A percentile compares a stretch with the other conserved stretches of the same genome.
phyloP scores from a whole-genome alignment of 2,329 filamentous ascomycete genomes.

The Monosporascus sp. region DNA sequence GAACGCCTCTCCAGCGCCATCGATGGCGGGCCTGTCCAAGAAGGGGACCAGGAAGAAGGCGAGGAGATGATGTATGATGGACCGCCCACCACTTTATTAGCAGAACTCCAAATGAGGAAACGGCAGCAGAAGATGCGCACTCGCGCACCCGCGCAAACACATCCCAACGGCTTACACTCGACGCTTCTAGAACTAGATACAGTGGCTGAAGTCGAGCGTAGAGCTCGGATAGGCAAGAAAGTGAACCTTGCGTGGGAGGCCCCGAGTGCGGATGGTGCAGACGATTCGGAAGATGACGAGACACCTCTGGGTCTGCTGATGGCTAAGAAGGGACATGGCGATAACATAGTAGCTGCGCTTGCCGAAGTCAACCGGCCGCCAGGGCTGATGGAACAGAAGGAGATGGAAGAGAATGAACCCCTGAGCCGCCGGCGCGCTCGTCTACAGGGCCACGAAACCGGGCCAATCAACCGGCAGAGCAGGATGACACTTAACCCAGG shows the following conservation, averaged over 20 bases:
- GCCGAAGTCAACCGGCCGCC: conserved; percentile 60
- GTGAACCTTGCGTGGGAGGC: conserved; percentile 88
- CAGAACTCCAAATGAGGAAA: conserved; percentile 88
- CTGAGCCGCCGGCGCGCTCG: conserved; percentile 72
- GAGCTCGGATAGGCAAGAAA: conserved; percentile 66
- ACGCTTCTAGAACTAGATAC: conserved; percentile 88
- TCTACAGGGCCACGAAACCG: conserved; percentile 57
- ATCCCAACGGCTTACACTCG: conserved; percentile 78
- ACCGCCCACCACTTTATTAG: conserved; percentile 82
- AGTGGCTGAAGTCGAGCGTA: conserved; percentile 78
- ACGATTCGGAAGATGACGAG: conserved; percentile 44
- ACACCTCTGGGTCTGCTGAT: conserved; percentile 81
- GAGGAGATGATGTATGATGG: conserved; percentile 56
- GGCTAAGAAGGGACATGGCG: conserved; percentile 54
- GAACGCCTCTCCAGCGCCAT: conserved; percentile 18
- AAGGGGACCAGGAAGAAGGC: conserved; percentile 41
- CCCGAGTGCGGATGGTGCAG: conserved; percentile 15
- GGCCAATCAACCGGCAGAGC: conserved; percentile 38
- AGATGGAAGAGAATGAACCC: conserved; percentile 90
- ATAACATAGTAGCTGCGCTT: conserved; percentile 40
- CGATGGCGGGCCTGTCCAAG: conserved; percentile 28
- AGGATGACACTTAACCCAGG: conserved; percentile 35
- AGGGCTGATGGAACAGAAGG: conserved; percentile 73
- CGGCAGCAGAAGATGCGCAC: conserved; percentile 80
- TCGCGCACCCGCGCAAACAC: conserved; percentile 56